phyloP scores from a whole-genome alignment of 257 asterid species.

The Verbena officinalis region DNA sequence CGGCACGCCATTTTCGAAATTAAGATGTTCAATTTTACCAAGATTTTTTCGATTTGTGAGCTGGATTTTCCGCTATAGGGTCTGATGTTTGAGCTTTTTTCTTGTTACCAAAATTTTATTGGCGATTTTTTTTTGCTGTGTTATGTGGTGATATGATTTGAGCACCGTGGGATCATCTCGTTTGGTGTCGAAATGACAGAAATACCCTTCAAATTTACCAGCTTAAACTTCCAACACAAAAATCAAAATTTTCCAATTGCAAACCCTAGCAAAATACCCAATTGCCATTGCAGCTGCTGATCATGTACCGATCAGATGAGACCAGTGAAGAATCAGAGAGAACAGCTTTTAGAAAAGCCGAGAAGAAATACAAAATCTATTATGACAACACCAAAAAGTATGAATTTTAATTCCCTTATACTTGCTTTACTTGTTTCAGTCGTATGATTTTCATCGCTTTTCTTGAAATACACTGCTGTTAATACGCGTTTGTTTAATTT shows the following conservation, averaged over 20 bases:
- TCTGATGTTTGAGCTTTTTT: background rate
- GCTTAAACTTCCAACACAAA: too few relatives aligned
- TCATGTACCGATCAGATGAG: constrained; percentile 67
- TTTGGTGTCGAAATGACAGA: background rate
- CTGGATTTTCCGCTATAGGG: background rate
- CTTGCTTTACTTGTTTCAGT: background rate
- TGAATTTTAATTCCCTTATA: background rate
- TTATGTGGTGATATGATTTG: background rate
- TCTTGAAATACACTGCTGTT: background rate
- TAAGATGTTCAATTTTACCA: background rate
- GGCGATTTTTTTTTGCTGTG: background rate
- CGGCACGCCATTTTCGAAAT: constrained; percentile 64
- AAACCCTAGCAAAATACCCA: constrained; percentile 43
- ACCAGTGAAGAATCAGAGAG: constrained; percentile 65
- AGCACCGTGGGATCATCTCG: background rate
- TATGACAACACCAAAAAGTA: constrained; percentile 76
- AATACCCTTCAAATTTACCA: constrained; percentile 6
- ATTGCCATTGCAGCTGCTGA: background rate
- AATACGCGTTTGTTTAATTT: background rate
- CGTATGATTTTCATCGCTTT: background rate
- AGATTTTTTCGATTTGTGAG: background rate
- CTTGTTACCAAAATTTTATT: too few relatives aligned
- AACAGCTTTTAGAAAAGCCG: constrained; percentile 85
- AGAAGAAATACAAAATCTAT: constrained; percentile 89
- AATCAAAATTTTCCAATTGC: background rate